Evolutionary conservation across 805 yeast species (phyloP).

Genomic region (Pichia rugopelliculosa): DNA sequence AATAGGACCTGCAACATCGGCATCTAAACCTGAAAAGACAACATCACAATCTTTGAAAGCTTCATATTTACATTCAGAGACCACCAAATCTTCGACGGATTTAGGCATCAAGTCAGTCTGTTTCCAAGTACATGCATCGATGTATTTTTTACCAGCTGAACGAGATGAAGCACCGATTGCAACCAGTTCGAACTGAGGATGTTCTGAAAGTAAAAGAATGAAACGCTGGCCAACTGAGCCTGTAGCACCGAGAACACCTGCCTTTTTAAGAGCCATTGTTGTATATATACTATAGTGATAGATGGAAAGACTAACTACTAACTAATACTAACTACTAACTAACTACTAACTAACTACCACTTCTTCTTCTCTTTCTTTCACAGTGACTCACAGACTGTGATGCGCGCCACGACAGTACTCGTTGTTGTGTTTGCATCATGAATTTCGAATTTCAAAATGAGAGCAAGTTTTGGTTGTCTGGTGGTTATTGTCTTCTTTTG

Average conservation of each 20-base stretch:
- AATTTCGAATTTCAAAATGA: too few species aligned
- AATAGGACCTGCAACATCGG: slow-evolving; percentile 87
- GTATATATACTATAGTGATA: not conserved
- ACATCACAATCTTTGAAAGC: slow-evolving; percentile 84
- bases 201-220: slow-evolving; percentile 72
- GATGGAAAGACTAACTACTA: too few species aligned
- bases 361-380: too few species aligned
- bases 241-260: slow-evolving; percentile 96
- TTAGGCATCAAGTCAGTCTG: slow-evolving; percentile 81
- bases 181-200: slow-evolving; percentile 81
- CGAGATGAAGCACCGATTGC: slow-evolving; percentile 90
- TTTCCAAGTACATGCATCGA: slow-evolving; percentile 88
- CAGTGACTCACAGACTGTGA: too few species aligned
- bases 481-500: too few species aligned
- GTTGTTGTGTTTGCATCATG: not conserved
- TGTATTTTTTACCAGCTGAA: slow-evolving; percentile 85
- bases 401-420: not conserved
- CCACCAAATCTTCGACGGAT: slow-evolving; percentile 51
- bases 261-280: slow-evolving; percentile 33
- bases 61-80: slow-evolving; percentile 70
- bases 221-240: slow-evolving; percentile 98
- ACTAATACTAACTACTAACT: too few species aligned
- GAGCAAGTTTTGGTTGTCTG: too few species aligned
- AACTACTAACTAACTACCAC: too few species aligned
- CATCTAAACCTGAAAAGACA: slow-evolving; percentile 90